Percentiles rank a stretch among this genome's conserved stretches.
These are phyloP conservation scores for Penicillium angulare DNA, from an alignment of 495 filamentous ascomycete species.

Conservation along the genomic window DNA sequence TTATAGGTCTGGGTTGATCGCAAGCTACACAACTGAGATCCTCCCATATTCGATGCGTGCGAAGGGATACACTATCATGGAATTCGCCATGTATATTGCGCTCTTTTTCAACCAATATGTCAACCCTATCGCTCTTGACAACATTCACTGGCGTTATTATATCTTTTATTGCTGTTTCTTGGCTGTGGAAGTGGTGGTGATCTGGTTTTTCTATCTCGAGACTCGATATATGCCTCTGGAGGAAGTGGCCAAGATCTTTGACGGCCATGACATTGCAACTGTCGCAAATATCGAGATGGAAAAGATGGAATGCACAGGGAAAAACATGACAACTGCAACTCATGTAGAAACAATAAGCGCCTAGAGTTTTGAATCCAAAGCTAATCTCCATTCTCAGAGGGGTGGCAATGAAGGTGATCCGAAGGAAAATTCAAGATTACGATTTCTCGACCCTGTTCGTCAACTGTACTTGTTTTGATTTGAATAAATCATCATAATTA, in stretches of 20 bases:
- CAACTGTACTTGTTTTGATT: too few species aligned
- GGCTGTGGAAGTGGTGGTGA: slow-evolving; percentile 22
- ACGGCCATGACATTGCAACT: slow-evolving; percentile 68
- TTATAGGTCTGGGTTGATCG: slow-evolving; percentile 61
- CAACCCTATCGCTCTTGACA: slow-evolving; percentile 35
- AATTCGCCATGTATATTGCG: slow-evolving; percentile 54
- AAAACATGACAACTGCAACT: too few species aligned
- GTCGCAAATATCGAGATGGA: too few species aligned
- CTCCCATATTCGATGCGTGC: slow-evolving; percentile 66
- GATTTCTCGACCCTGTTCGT: too few species aligned
- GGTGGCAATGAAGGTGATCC: too few species aligned
- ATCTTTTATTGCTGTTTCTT: slow-evolving; percentile 36
- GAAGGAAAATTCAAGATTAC: too few species aligned
- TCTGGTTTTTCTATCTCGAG: slow-evolving; percentile 32
- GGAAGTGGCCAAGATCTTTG: slow-evolving; percentile 27
- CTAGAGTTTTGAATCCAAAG: too few species aligned
- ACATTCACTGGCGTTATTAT: slow-evolving; percentile 39
- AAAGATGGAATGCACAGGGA: too few species aligned
- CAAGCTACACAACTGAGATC: slow-evolving; percentile 66
- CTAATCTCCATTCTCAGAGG: too few species aligned
- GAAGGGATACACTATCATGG: slow-evolving; percentile 68
- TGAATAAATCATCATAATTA: too few species aligned
- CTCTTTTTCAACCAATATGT: slow-evolving; percentile 39
- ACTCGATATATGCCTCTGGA: slow-evolving; percentile 31
- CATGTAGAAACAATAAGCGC: too few species aligned